These are phyloP conservation scores for Termitomyces sp. DNA, from an alignment of 768 basidiomycete genomes.

Conservation along the genomic window DNA sequence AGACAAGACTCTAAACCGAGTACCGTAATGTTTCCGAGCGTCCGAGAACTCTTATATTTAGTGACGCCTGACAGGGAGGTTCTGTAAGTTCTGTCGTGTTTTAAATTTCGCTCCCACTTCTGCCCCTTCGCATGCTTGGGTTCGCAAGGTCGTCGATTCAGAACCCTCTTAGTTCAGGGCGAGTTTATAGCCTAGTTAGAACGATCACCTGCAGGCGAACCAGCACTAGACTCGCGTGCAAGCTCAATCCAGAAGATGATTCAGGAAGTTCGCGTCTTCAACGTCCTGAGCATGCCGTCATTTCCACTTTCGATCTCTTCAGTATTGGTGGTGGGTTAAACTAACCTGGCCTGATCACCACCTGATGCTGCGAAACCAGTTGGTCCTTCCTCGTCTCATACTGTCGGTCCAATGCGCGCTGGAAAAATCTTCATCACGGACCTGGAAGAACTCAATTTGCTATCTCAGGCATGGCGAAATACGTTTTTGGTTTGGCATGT, in stretches of 20 bases:
- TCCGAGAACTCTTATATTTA: neutral
- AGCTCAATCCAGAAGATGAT: constrained; percentile 6
- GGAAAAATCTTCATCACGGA: constrained; percentile 84
- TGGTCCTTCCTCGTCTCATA: constrained; percentile 49
- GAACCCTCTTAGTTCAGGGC: constrained; percentile 1
- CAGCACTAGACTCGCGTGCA: constrained; percentile 8
- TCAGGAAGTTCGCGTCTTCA: constrained; percentile 16
- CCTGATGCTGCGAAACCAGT: constrained; percentile 22
- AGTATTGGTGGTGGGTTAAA: constrained; percentile 71
- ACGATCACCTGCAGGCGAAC: neutral
- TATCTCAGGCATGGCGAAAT: constrained; percentile 54
- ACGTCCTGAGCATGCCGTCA: constrained; percentile 79
- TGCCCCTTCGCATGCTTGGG: constrained; percentile 6
- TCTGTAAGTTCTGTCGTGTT: neutral
- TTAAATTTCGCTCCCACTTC: neutral
- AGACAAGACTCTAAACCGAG: neutral
- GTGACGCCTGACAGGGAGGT: neutral
- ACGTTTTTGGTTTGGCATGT: constrained; percentile 2
- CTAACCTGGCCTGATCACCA: neutral
- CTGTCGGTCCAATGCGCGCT: constrained; percentile 73
- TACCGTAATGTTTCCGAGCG: constrained; percentile 19
- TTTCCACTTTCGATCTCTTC: constrained; percentile 91
- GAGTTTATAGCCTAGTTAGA: neutral
- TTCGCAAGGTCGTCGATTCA: constrained; percentile 7
- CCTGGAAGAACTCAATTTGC: constrained; percentile 57